phyloP scores from a whole-genome alignment of 1,284 basidiomycete genomes.

The Agroathelia rolfsii region DNA sequence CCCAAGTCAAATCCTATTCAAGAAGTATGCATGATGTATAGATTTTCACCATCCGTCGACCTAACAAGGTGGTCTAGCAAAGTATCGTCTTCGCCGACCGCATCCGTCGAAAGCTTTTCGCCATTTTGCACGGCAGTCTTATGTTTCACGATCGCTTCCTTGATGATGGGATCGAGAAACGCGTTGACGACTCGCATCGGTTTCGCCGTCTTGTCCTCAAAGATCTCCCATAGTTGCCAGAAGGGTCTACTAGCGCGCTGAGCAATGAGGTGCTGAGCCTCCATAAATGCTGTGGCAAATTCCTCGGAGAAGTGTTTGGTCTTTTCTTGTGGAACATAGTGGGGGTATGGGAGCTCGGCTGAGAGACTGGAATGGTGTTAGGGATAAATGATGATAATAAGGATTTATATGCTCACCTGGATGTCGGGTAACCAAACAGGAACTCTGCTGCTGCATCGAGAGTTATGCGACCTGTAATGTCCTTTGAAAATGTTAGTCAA shows the following conservation, averaged over 20 bases:
- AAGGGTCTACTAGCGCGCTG: conserved; percentile 17
- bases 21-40: not conserved
- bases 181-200: conserved; percentile 24
- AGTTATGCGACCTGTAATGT: conserved; percentile 28
- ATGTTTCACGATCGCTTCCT: conserved; percentile 21
- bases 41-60: conserved; percentile 15
- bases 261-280: conserved; percentile 24
- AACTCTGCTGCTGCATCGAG: conserved; percentile 30
- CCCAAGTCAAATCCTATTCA: not conserved
- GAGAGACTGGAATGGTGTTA: conserved; percentile 20
- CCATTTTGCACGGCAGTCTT: not conserved
- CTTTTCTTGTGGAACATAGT: too few species aligned
- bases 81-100: conserved; percentile 19
- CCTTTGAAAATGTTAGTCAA: too few species aligned
- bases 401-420: too few species aligned
- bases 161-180: conserved; percentile 34
- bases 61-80: conserved; percentile 30
- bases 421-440: too few species aligned
- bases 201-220: conserved; percentile 23
- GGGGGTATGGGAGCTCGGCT: conserved; percentile 9
- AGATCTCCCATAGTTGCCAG: conserved; percentile 36
- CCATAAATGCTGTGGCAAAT: conserved; percentile 30
- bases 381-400: too few species aligned
- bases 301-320: conserved; percentile 20
- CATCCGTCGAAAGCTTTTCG: conserved; percentile 6